Evolutionary conservation across 176 grass and related monocot genomes (phyloP), one percentile per base, ranked within the genome.

Genomic region (Aegilops umbellulata): DNA sequence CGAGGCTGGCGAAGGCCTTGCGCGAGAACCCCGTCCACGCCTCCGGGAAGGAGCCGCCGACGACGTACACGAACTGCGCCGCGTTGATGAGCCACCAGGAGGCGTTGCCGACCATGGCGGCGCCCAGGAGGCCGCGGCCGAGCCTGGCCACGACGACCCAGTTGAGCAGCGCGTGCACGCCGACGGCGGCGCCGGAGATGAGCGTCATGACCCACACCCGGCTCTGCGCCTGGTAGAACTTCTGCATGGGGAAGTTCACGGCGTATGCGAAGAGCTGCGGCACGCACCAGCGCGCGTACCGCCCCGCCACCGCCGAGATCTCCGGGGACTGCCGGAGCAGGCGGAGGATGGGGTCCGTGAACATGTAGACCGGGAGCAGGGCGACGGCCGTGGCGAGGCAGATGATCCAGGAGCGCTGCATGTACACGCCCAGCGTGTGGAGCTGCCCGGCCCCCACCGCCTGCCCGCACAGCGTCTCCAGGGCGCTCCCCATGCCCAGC

Each of bases 381-480:
- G 16, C 30, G 26, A 86, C 4, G 17, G 92, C 51, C 3, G 91
- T 85, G 46, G 82, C 83, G 20, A 82, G 36, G 79, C 81, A 91
- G 83, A 95, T 89, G 84, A 97, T 80, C 93, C 93, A 97, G 16
- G 95, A 97, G 2, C 93, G 73, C 80, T 92, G 95, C 89, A 90
- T 72, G 89, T 93, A 95, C 2, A 97, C 70, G 36, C 90, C 95
- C 10, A 97, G 88, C 89, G 94, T 91, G 46, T 79, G 60, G 19
- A 86, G 63, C 81, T 97, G 88, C 25, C 86, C 86, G 0, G 92
- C 92, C 0, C 92, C 90, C 42, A 93, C 86, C 8, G 88, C 95
- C 86, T 94, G 95, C 1, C 95, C 95, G 58, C 84, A 97, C 76
- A 94, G 88, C 23, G 92, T 97, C 82, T 97, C 95, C 42, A 97